Base-by-base conservation (phyloP, 129 eudicot genomes). In the Kitagawia praeruptora region DNA sequence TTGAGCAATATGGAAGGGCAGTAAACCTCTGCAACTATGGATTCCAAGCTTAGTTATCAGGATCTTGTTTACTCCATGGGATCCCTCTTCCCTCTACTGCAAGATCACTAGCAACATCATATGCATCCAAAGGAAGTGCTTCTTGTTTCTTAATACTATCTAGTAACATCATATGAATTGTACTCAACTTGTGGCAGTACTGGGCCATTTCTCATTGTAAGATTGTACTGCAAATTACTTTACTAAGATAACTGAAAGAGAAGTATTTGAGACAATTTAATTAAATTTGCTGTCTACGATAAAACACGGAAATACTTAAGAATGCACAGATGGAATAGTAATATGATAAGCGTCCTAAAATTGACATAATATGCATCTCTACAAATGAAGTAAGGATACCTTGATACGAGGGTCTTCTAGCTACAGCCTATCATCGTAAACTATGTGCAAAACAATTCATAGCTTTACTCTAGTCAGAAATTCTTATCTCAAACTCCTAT, bases 31-130 rank as follows among this genome's bases (percentile, higher is more conserved):
- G 99, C 97, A 66, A 80, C 76, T 6, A 90, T 46, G 51, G 97
- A 89, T 78, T 96, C 98, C 13, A 92, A 1, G 98, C 97, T 67
- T 92, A 98, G n/a, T 85, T 89, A 47, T 87, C 85, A 2, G 88
- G 84, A 76, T 92, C 96, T 77, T 81, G 96, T 76, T 84, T 86
- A 72, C 83, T 92, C 87, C 91, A 85, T 8, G 95, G 95, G 37
- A 96, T 87, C 39, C 90, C 95, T 84, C 81, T 84, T 3, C 98
- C 99, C 5, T 83, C 97, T 21, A 85, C 96, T 3, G 87, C 83
- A 42, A 39, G 75, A 39, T 70, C 75, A 16, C 45, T 38, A 19
- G 19, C 45, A 31, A 31, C 34, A 31, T 31, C 34, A 31, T 31
- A 31, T 31, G 34, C 34, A 31, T 31, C 34, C 34, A 31, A 31